Evolutionary conservation across 2,329 filamentous ascomycete species (phyloP).

Genomic region (Hypoxylon sp.): DNA sequence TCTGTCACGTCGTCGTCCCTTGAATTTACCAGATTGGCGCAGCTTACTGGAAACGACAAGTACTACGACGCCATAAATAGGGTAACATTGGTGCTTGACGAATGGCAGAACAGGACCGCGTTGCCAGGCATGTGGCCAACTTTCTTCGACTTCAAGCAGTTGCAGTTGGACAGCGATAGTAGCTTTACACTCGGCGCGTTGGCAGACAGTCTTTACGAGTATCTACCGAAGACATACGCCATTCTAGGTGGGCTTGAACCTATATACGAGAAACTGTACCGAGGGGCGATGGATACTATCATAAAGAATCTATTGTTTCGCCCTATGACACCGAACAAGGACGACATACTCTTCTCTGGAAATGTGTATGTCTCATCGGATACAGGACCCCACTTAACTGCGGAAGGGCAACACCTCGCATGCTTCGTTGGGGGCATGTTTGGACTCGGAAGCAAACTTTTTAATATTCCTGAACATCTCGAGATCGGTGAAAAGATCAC

Average conservation of each 20-base stretch:
- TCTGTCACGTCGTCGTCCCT: constrained; percentile 72
- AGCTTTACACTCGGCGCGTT: constrained; percentile 67
- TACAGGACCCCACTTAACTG: constrained; percentile 47
- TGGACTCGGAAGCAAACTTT: constrained; percentile 60
- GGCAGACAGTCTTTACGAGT: constrained; percentile 71
- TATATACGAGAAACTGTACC: constrained; percentile 75
- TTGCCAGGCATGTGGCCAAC: constrained; percentile 83
- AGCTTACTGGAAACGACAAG: constrained; percentile 75
- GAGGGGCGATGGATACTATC: constrained; percentile 69
- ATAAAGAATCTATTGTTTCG: constrained; percentile 76
- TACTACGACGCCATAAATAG: constrained; percentile 83
- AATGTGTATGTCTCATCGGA: constrained; percentile 49
- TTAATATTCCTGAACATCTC: constrained; percentile 61
- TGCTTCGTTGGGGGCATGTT: constrained; percentile 66
- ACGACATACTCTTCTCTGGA: constrained; percentile 74
- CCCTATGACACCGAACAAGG: constrained; percentile 72
- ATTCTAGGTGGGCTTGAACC: constrained; percentile 73
- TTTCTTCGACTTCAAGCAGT: constrained; percentile 69
- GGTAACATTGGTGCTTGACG: constrained; percentile 77
- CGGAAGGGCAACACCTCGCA: constrained; percentile 59
- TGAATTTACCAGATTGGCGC: constrained; percentile 78
- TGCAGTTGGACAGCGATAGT: constrained; percentile 56
- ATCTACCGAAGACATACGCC: constrained; percentile 72
- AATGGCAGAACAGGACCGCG: constrained; percentile 75
- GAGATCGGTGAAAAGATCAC: constrained; percentile 62